A percentile compares a stretch with the other conserved stretches of the same genome.
Conservation (phyloP, 192 early-diverging fungal genomes). For the Coemansia sp. region DNA sequence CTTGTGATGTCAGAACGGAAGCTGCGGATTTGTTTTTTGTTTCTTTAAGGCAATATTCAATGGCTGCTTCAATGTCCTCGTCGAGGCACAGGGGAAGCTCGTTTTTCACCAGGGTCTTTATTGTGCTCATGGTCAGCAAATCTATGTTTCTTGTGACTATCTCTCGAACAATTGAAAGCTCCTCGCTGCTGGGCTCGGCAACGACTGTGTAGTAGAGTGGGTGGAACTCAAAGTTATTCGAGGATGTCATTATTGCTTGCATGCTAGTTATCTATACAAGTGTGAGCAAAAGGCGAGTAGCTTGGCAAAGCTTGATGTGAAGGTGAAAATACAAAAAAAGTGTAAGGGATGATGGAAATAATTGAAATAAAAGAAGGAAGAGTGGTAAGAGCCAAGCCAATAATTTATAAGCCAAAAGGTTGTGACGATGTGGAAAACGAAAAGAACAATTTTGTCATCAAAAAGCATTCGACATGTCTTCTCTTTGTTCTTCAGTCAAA, state of each 20-base stretch:
- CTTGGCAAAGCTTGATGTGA: not conserved
- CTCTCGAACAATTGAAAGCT: constrained; percentile 5
- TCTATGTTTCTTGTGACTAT: constrained; percentile 4
- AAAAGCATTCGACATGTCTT: not conserved
- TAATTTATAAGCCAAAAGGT: not conserved
- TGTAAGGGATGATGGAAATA: not conserved
- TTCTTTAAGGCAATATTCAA: not conserved
- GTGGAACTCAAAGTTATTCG: constrained; percentile 1
- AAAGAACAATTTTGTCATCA: not conserved
- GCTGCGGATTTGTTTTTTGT: not conserved
- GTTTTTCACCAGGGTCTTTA: not conserved
- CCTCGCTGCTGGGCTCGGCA: constrained; percentile 24
- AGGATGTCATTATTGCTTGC: constrained; percentile 1
- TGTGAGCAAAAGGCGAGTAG: not conserved
- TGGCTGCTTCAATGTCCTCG: constrained; percentile 1
- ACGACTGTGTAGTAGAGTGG: not conserved
- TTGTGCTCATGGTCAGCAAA: not conserved
- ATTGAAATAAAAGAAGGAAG: not conserved
- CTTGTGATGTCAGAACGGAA: not conserved
- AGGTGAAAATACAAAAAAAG: not conserved
- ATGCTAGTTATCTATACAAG: no score
- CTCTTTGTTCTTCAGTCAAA: no score
- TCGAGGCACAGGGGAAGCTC: constrained; percentile 16
- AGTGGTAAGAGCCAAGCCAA: not conserved
- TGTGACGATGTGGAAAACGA: not conserved